phyloP scores from a whole-genome alignment of 2,329 filamentous ascomycete species.

The Dothidotthia symphoricarpi region DNA sequence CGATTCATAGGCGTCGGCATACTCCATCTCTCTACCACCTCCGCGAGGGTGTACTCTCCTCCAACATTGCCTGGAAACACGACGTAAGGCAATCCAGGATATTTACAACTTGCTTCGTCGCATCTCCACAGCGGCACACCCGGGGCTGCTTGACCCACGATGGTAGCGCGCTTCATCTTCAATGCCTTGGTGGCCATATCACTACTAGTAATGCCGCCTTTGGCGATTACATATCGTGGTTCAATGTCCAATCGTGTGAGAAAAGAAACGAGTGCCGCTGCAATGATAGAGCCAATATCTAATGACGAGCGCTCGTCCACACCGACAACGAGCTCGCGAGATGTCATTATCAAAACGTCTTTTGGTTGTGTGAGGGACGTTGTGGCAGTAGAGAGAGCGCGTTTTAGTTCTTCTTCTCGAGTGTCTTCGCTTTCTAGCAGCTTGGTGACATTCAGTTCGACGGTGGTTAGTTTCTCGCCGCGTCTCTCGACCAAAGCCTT shows the following conservation, averaged over 20 bases:
- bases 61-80: slow-evolving; percentile 62
- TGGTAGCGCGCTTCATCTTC: slow-evolving; percentile 53
- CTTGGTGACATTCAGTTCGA: slow-evolving; percentile 51
- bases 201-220: slow-evolving; percentile 60
- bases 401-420: slow-evolving; percentile 36
- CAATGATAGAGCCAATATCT: slow-evolving; percentile 56
- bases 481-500: slow-evolving; percentile 44
- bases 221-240: slow-evolving; percentile 59
- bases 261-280: slow-evolving; percentile 53
- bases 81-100: slow-evolving; percentile 55
- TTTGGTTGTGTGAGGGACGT: slow-evolving; percentile 44
- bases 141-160: slow-evolving; percentile 58
- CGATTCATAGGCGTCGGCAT: slow-evolving; percentile 12
- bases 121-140: slow-evolving; percentile 61
- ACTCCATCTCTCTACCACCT: slow-evolving; percentile 15
- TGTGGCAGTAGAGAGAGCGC: slow-evolving; percentile 34
- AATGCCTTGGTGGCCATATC: slow-evolving; percentile 60
- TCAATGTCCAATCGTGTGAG: slow-evolving; percentile 48
- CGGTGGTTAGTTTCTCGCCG: slow-evolving; percentile 44
- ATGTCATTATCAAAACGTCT: slow-evolving; percentile 61
- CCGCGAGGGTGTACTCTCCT: slow-evolving; percentile 18
- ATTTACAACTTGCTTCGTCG: slow-evolving; percentile 53
- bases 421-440: slow-evolving; percentile 45
- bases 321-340: slow-evolving; percentile 52
- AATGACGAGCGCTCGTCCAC: slow-evolving; percentile 53